A percentile compares a stretch with the other conserved stretches of the same genome.
Conservation (phyloP, 768 basidiomycete genomes). For the Lentinus brumalis region DNA sequence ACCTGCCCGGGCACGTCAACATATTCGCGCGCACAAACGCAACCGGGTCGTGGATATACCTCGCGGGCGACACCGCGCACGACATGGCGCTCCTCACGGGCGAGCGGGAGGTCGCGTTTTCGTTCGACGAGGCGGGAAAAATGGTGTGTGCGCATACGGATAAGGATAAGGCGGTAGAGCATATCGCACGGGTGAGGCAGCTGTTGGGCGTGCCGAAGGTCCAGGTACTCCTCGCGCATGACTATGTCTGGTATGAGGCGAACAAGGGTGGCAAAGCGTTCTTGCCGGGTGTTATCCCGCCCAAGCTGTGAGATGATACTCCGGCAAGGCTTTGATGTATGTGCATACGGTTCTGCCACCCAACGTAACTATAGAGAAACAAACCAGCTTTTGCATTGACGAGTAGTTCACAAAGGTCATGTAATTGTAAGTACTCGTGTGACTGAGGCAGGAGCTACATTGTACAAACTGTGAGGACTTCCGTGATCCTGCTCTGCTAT, state of each 20-base stretch:
- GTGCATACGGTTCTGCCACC: too few species aligned
- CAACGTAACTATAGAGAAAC: too few species aligned
- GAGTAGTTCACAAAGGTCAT: too few species aligned
- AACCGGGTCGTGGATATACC: constrained; percentile 55
- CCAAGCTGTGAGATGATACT: not conserved
- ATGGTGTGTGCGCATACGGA: constrained; percentile 46
- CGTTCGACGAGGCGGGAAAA: constrained; percentile 20
- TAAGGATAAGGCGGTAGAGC: constrained; percentile 43
- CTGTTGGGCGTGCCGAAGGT: constrained; percentile 42
- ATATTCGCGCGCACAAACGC: constrained; percentile 54
- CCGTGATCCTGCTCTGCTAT: too few species aligned
- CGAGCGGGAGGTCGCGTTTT: constrained; percentile 40
- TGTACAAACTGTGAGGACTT: too few species aligned
- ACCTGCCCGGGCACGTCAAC: constrained; percentile 56
- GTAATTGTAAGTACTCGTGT: too few species aligned
- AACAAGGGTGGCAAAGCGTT: constrained; percentile 46
- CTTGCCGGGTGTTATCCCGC: constrained; percentile 27
- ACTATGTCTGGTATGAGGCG: constrained; percentile 50
- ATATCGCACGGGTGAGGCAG: constrained; percentile 42
- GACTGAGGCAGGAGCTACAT: too few species aligned
- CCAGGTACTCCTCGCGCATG: constrained; percentile 54
- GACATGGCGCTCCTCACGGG: constrained; percentile 52
- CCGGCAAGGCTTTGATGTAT: too few species aligned
- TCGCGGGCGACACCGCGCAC: constrained; percentile 60
- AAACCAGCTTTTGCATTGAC: too few species aligned